A percentile compares a stretch with the other conserved stretches of the same genome.
phyloP scores from a whole-genome alignment of 164 flowering plant species.

The Stephania cephalantha region DNA sequence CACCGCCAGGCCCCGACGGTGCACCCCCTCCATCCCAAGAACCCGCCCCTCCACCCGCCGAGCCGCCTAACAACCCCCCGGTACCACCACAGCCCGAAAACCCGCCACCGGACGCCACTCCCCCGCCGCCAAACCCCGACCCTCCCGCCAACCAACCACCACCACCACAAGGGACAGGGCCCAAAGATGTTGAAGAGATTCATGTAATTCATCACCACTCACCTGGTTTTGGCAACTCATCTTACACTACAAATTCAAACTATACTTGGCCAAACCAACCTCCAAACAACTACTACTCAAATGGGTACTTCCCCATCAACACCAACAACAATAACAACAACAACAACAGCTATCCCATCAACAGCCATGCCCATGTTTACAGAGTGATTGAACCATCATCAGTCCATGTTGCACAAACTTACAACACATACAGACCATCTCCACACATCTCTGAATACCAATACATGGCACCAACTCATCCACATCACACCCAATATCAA shows the following conservation, averaged over 20 bases:
- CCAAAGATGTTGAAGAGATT: conserved; percentile 53
- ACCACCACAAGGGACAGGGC: conserved; percentile 13
- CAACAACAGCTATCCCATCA: conserved; percentile 18
- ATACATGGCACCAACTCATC: conserved; percentile 41
- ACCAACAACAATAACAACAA: conserved; percentile 26
- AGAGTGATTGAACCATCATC: conserved; percentile 20
- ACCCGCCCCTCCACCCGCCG: conserved; percentile 21
- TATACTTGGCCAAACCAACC: background rate
- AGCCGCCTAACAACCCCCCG: conserved; percentile 17
- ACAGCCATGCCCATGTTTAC: conserved; percentile 21
- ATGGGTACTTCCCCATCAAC: conserved; percentile 8
- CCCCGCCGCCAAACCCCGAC: conserved; percentile 23
- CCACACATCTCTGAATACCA: conserved; percentile 49
- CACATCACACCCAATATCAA: conserved; percentile 4
- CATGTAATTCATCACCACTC: conserved; percentile 55
- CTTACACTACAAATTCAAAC: conserved; percentile 14
- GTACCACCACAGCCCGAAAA: conserved; percentile 19
- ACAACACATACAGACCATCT: conserved; percentile 46
- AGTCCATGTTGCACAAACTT: conserved; percentile 38
- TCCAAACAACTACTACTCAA: background rate
- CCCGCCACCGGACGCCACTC: conserved; percentile 23
- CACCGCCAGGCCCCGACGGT: conserved; percentile 18
- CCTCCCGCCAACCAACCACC: conserved; percentile 12
- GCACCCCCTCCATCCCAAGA: conserved; percentile 25
- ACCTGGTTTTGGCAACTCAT: conserved; percentile 30